Conservation (phyloP, 2,329 filamentous ascomycete species). For the Nemania sp. region DNA sequence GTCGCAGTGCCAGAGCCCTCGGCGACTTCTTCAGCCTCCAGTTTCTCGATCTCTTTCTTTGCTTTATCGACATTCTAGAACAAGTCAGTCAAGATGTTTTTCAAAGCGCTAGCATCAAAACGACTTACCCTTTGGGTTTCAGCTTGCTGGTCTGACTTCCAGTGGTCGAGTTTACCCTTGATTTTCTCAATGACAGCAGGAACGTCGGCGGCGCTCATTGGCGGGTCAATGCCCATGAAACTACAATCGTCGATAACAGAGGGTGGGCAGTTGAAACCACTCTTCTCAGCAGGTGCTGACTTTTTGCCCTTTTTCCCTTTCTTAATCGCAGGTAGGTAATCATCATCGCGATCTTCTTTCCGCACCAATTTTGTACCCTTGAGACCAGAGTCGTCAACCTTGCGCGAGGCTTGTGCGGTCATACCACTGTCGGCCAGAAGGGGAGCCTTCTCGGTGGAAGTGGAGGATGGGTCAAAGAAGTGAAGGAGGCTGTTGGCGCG, state of each 20-base stretch:
- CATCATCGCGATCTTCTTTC: slow-evolving; percentile 87
- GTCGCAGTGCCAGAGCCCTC: slow-evolving; percentile 51
- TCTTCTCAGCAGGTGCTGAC: slow-evolving; percentile 55
- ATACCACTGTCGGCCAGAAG: slow-evolving; percentile 71
- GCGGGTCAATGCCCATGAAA: slow-evolving; percentile 83
- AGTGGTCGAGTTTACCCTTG: slow-evolving; percentile 85
- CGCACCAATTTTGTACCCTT: slow-evolving; percentile 83
- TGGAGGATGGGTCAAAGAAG: slow-evolving; percentile 81
- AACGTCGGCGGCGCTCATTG: slow-evolving; percentile 83
- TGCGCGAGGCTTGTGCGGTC: slow-evolving; percentile 77
- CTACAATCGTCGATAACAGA: slow-evolving; percentile 89
- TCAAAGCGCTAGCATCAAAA: background rate
- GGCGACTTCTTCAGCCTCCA: slow-evolving; percentile 69
- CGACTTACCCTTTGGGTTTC: slow-evolving; percentile 85
- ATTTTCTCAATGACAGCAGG: slow-evolving; percentile 82
- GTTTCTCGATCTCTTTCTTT: slow-evolving; percentile 88
- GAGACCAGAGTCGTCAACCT: slow-evolving; percentile 78
- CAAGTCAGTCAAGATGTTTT: slow-evolving; percentile 36
- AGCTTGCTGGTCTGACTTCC: slow-evolving; percentile 86
- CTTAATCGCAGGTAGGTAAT: slow-evolving; percentile 79
- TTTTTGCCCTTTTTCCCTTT: slow-evolving; percentile 91
- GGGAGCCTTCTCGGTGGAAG: slow-evolving; percentile 66
- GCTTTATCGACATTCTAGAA: slow-evolving; percentile 92
- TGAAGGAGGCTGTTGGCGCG: slow-evolving; percentile 84
- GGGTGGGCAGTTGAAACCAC: slow-evolving; percentile 78